Conservation (phyloP, 2,329 filamentous ascomycete genomes). For the Thelonectria rubi region DNA sequence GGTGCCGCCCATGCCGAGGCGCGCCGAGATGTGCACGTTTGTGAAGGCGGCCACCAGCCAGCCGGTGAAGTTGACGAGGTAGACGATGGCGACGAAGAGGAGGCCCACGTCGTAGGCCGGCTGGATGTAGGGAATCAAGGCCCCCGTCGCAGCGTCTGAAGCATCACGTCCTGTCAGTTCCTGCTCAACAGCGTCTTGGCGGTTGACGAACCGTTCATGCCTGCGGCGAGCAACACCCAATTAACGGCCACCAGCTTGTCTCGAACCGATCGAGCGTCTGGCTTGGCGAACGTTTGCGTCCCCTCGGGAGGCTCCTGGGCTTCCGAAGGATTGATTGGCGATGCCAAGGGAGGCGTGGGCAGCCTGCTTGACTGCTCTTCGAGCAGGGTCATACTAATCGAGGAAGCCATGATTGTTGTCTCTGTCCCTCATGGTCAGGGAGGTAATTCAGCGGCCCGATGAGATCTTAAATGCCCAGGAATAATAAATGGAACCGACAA, state of each 20-base stretch:
- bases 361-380: neutral
- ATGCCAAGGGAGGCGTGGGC: neutral
- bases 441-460: neutral
- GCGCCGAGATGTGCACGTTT: conserved; percentile 9
- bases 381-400: neutral
- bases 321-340: neutral
- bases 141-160: neutral
- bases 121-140: conserved; percentile 14
- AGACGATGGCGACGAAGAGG: conserved; percentile 6
- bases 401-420: neutral
- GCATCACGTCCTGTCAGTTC: no score
- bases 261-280: neutral
- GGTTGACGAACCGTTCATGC: neutral
- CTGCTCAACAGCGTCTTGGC: no score
- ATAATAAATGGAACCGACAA: neutral
- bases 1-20: conserved; percentile 6
- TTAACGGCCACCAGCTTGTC: neutral
- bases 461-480: neutral
- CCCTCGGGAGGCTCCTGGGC: conserved; percentile 1
- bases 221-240: neutral
- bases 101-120: conserved; percentile 7
- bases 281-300: conserved; percentile 1
- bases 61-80: conserved; percentile 11
- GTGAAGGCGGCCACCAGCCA: conserved; percentile 20
- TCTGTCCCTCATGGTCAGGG: neutral